Evolutionary conservation across 805 yeast species (phyloP), one percentile per base, ranked within the genome.

Genomic region (Brettanomyces naardenensis): DNA sequence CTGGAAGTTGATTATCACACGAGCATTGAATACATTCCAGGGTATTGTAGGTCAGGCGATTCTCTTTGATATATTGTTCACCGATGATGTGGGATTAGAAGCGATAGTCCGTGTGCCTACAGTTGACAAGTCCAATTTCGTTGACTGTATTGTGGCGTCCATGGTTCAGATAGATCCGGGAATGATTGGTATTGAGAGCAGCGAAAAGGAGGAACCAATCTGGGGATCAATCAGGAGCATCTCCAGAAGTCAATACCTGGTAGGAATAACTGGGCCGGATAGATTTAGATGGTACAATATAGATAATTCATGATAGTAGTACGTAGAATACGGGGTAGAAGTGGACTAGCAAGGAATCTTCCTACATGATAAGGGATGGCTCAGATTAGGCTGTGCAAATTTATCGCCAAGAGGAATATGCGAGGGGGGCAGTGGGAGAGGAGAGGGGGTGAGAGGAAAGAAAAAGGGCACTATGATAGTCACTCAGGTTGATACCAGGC

Each of bases 1-100:
- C 2, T 57, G 61, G 61, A 56, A 53, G 37, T 5, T 48, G 7
- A 18, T 47, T 17, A 49, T 58, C 11, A 31, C 31, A n/a, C 31
- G 33, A 4, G 42, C 58, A 4, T 38, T 57, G n/a, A 47, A 42
- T 29, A 39, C 40, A 19, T 36, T 49, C n/a, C 41, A 47, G 33
- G 63, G 63, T 5, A 27, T 52, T 1, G 19, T 52, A 7, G 63
- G 62, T 1, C 53, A 48, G 21, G 39, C 59, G 1, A 44, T 46
- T 2, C 47, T 51, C n/a, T 51, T 47, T 27, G 62, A 56, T 42
- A 33, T 54, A 15, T 31, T 57, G 34, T 35, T 45, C 19, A 19
- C 31, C 2, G 20, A 19, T 4, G 22, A 34, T 1, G 33, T 36
- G 3, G 40, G 36, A 1, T 11, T 30, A 5, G 40, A 28, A 17